A percentile compares a stretch with the other conserved stretches of the same genome.
Conservation (phyloP, 768 basidiomycete genomes). For the Tulasnella sp. region DNA sequence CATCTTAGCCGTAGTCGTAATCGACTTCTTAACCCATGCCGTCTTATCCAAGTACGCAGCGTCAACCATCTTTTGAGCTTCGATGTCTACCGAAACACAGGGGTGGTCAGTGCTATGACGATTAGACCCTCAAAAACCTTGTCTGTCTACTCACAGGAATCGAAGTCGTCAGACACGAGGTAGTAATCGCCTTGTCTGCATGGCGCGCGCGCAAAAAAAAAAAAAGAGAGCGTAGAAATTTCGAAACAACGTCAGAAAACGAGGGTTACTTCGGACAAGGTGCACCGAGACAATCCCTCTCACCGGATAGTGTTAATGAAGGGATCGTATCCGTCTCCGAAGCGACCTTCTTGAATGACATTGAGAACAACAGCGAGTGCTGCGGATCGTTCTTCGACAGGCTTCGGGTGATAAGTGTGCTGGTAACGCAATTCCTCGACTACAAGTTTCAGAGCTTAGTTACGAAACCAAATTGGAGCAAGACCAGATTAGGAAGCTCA, state of each 20-base stretch:
- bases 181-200: conserved; percentile 67
- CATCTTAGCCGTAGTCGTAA: conserved; percentile 67
- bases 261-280: too few species aligned
- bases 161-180: conserved; percentile 84
- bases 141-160: conserved; percentile 55
- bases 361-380: conserved; percentile 68
- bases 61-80: conserved; percentile 76
- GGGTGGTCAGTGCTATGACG: background rate
- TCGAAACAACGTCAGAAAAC: too few species aligned
- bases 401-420: conserved; percentile 69
- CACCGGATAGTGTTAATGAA: conserved; percentile 29
- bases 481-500: conserved; percentile 9
- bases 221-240: conserved; percentile 16
- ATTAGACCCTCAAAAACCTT: conserved; percentile 23
- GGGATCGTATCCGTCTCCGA: conserved; percentile 85
- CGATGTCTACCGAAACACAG: conserved; percentile 41
- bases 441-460: conserved; percentile 52
- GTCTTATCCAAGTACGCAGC: conserved; percentile 70
- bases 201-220: too few species aligned
- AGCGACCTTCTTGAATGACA: conserved; percentile 59
- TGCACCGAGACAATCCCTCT: too few species aligned
- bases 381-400: conserved; percentile 73
- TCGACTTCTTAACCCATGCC: conserved; percentile 88
- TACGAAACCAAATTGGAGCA: background rate
- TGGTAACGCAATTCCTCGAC: conserved; percentile 80